Evolutionary conservation across 176 grass and related monocot genomes (phyloP).

Genomic region (Lolium rigidum): DNA sequence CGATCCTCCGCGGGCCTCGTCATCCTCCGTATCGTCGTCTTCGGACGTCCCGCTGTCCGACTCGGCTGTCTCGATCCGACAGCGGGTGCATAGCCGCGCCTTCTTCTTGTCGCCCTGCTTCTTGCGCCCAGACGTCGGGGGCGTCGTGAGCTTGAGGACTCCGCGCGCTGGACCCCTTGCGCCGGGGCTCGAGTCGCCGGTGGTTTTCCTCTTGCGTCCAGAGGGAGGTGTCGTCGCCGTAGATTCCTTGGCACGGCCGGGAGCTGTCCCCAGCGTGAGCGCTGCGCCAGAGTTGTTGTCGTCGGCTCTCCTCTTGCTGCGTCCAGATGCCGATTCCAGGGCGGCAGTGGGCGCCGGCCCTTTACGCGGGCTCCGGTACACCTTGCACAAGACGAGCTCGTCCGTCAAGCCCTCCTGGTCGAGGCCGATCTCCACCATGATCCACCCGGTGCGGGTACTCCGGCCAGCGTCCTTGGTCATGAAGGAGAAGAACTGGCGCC

Average conservation of each 20-base stretch:
- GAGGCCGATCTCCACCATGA: constrained; percentile 62
- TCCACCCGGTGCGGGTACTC: constrained; percentile 39
- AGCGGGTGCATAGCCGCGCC: background rate
- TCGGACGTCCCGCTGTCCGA: constrained; percentile 25
- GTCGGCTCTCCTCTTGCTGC: constrained; percentile 27
- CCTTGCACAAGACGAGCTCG: constrained; percentile 40
- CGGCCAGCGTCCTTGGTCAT: constrained; percentile 21
- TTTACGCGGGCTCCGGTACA: constrained; percentile 37
- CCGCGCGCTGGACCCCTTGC: background rate
- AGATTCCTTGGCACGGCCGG: background rate
- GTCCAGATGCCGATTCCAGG: background rate
- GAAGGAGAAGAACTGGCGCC: constrained; percentile 56
- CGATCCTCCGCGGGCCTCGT: constrained; percentile 4
- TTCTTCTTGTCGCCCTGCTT: background rate
- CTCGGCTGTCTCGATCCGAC: constrained; percentile 6
- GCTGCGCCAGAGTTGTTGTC: constrained; percentile 3
- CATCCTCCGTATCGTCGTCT: background rate
- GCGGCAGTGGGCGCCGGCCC: background rate
- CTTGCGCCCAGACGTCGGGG: constrained; percentile 10
- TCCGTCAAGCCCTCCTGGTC: background rate
- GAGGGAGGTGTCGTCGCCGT: background rate
- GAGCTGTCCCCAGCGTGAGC: background rate
- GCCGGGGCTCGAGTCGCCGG: background rate
- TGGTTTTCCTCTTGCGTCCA: background rate
- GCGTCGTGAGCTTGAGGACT: background rate